These are phyloP conservation scores for Entomortierella lignicola DNA, from an alignment of 192 early-diverging fungal genomes.

Conservation along the genomic window DNA sequence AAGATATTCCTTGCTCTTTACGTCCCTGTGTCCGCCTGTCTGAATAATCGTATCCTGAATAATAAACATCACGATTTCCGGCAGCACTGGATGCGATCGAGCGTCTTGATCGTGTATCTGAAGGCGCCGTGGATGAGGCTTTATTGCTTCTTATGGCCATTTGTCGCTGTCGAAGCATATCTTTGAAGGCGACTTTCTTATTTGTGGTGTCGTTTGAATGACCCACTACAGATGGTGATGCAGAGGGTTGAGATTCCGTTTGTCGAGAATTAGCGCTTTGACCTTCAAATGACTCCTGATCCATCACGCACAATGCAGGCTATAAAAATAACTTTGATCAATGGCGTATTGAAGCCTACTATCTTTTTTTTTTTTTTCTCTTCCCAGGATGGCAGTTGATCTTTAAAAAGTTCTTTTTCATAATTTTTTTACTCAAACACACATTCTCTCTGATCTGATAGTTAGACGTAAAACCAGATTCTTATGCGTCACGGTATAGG, in stretches of 20 bases:
- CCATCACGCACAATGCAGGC: not conserved
- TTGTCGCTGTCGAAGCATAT: conserved; percentile 38
- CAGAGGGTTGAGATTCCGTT: not conserved
- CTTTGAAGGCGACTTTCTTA: conserved; percentile 33
- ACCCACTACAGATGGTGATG: not conserved
- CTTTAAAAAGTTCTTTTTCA: not conserved
- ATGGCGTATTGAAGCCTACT: not conserved
- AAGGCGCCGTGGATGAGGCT: conserved; percentile 3
- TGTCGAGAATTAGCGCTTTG: not conserved
- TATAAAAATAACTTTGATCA: not conserved
- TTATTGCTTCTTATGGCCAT: conserved; percentile 23
- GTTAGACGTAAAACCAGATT: too few relatives aligned
- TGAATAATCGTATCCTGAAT: not conserved
- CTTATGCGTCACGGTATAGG: not conserved
- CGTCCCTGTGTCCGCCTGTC: not conserved
- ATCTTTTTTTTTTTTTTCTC: not conserved
- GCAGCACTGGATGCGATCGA: not conserved
- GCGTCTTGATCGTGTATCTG: conserved; percentile 22
- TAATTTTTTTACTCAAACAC: too few relatives aligned
- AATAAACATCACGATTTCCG: not conserved
- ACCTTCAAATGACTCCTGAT: not conserved
- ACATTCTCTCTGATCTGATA: too few relatives aligned
- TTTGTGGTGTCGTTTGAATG: not conserved
- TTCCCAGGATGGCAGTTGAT: not conserved
- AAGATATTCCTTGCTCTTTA: conserved; percentile 20